phyloP scores from a whole-genome alignment of 345 rosid genomes.

The Barbarea vulgaris region DNA sequence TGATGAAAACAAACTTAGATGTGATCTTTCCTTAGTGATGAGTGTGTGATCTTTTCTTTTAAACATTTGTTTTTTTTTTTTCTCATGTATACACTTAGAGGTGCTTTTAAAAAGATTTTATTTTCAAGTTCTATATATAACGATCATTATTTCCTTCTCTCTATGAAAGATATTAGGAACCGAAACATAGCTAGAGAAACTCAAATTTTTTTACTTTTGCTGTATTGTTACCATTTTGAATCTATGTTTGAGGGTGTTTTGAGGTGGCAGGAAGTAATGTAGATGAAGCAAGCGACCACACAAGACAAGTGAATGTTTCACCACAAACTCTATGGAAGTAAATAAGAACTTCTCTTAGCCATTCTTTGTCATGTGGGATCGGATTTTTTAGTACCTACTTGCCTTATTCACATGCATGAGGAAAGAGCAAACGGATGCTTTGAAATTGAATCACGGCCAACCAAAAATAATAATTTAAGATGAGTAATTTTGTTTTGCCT shows the following conservation, averaged over 20 bases:
- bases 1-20: background rate
- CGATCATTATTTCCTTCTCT: background rate
- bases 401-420: conserved; percentile 58
- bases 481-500: conserved; percentile 30
- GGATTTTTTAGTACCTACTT: conserved; percentile 53
- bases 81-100: background rate
- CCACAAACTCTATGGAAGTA: conserved; percentile 67
- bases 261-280: background rate
- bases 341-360: conserved; percentile 61
- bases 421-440: conserved; percentile 56
- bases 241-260: background rate
- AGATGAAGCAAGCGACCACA: background rate
- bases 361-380: conserved; percentile 63
- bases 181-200: background rate
- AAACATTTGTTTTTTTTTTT: background rate
- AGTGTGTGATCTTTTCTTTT: background rate
- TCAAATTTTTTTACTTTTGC: background rate
- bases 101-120: background rate
- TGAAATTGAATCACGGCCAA: conserved; percentile 50
- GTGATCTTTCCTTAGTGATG: too few relatives aligned
- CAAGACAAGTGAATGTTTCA: conserved; percentile 44
- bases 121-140: background rate
- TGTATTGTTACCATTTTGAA: background rate
- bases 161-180: background rate
- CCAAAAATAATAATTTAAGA: conserved; percentile 30